phyloP scores from a whole-genome alignment of 164 flowering plant species.

The Piper betle region DNA sequence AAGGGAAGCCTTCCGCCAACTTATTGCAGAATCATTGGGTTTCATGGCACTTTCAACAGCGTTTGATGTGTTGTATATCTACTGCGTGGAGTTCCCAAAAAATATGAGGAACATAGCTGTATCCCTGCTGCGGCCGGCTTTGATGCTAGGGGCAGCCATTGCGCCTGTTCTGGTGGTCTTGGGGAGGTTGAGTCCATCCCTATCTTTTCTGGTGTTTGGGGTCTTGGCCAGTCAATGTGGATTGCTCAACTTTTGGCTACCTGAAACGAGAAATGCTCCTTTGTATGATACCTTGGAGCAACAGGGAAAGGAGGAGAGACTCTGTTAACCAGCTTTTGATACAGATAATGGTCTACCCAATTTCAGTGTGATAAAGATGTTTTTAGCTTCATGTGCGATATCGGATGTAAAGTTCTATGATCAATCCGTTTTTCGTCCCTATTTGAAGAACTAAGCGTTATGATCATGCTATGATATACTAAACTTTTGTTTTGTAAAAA shows the following conservation, averaged over 20 bases:
- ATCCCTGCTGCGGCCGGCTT: constrained; percentile 37
- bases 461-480: no score
- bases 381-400: no score
- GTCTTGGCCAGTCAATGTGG: constrained; percentile 33
- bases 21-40: constrained; percentile 33
- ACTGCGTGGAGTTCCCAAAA: constrained; percentile 60
- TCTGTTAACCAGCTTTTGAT: constrained; percentile 1
- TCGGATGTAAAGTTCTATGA: no score
- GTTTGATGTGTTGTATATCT: constrained; percentile 33
- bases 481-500: no score
- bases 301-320: constrained; percentile 37
- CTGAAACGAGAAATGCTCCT: constrained; percentile 47
- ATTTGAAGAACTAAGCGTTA: no score
- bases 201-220: constrained; percentile 42
- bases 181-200: constrained; percentile 29
- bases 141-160: constrained; percentile 49
- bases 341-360: constrained; percentile 15
- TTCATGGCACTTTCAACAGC: constrained; percentile 61
- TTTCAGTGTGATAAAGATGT: no score
- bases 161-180: constrained; percentile 40
- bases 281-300: constrained; percentile 54
- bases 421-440: no score
- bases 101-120: constrained; percentile 49
- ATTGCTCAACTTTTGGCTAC: constrained; percentile 29
- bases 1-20: constrained; percentile 26